These are phyloP conservation scores for Sicyos baderoa DNA, from an alignment of 306 rosid species.

Conservation along the genomic window DNA sequence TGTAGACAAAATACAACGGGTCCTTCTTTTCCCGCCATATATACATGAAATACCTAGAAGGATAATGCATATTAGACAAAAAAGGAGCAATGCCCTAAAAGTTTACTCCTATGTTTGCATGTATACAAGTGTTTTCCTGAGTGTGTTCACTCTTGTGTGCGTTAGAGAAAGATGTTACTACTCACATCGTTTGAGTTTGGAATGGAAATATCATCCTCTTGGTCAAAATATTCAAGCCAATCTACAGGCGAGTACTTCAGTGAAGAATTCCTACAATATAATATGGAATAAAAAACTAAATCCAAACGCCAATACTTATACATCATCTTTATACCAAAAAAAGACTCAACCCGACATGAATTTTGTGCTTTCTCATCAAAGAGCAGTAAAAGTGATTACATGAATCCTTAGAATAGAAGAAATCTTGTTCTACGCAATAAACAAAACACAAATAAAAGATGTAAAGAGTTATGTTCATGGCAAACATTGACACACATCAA, in stretches of 20 bases:
- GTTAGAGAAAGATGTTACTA: conserved; percentile 4
- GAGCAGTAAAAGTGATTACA: background rate
- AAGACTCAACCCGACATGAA: background rate
- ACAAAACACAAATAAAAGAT: background rate
- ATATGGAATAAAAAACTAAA: background rate
- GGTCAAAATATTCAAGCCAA: conserved; percentile 65
- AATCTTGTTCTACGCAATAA: background rate
- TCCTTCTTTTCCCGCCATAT: conserved; percentile 89
- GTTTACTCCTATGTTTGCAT: background rate
- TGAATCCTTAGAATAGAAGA: background rate
- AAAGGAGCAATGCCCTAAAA: background rate
- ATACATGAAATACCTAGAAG: conserved; percentile 84
- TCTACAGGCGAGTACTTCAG: conserved; percentile 54
- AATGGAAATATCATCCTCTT: conserved; percentile 58
- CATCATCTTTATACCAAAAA: background rate
- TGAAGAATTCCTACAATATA: conserved; percentile 41
- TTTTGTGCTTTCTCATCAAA: background rate
- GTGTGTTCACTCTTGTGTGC: background rate
- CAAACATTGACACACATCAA: background rate
- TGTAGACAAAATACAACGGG: conserved; percentile 90
- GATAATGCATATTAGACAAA: conserved; percentile 13
- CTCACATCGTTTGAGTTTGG: conserved; percentile 61
- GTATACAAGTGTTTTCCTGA: background rate
- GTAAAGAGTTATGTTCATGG: background rate
- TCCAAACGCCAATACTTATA: background rate